Base-by-base conservation (phyloP, 2,329 filamentous ascomycete species). In the Hypocreales sp. region DNA sequence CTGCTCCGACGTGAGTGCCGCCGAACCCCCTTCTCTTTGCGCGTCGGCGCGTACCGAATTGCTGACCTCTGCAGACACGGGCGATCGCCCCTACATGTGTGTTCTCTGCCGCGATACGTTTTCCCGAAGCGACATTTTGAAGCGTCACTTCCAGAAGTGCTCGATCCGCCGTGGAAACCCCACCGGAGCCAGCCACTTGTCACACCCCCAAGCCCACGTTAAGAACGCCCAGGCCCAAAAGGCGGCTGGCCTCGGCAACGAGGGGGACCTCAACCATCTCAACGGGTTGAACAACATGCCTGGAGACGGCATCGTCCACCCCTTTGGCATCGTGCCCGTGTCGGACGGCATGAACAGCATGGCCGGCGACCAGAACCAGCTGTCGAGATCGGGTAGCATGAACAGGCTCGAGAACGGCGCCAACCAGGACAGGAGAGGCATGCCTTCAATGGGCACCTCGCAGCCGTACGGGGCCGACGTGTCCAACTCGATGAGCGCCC, bases 131-230 rank as follows among this genome's bases (percentile, higher is more conserved):
- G 90, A 98, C 50, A 95, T 98, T 39, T 62, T 98, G 45, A 98
- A 98, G 66, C 82, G 90, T 39, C 90, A 98, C 60, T 98, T 95
- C 59, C 86, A 94, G 56, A 98, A 98, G 64, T 98, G 90, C 61
- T 94, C 90, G 21, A 83, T 94, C 39, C 77, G 90, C 45, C 78
- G 90, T 49, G 90, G 90, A 32, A 95, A 95, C 57, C 87, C 90
- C 29, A 93, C 84, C 11, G 86, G 86, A 42, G 83, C 83, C 36
- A 93, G 81, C 47, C 90, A 98, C 60, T 58, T 98, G 54, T 92
- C 86, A 41, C 84, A 94, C 56, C 82, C 84, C 20, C 80, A 87
- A 55, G 79, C 81, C 38, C 82, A 92, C 55, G 67, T 90, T 46
- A 87, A 84, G 59, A 67, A 71, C 43, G 65, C 70, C 35, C 60